These are phyloP conservation scores for Scheffersomyces spartinae DNA, from an alignment of 805 yeast genomes.

Conservation along the genomic window DNA sequence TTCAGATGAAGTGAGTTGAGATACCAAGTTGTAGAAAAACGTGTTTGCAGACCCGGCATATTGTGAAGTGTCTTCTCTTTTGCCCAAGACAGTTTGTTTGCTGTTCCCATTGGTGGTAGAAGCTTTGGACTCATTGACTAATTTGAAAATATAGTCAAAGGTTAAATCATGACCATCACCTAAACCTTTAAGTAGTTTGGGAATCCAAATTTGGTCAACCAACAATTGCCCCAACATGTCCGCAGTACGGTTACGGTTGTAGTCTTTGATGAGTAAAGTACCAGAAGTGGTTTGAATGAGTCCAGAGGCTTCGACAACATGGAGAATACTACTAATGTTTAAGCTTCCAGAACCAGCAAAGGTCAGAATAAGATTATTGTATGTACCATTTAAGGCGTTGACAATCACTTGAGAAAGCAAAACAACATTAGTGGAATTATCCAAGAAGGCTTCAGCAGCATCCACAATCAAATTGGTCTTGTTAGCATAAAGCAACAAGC, in stretches of 20 bases:
- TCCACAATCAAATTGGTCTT: too few relatives aligned
- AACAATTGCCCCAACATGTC: constrained; percentile 15
- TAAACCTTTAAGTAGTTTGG: constrained; percentile 16
- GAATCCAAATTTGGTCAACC: constrained; percentile 17
- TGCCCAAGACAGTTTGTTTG: constrained; percentile 1
- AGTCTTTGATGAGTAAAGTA: constrained; percentile 17
- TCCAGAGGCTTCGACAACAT: constrained; percentile 13
- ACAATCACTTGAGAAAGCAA: too few relatives aligned
- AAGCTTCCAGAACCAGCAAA: too few relatives aligned
- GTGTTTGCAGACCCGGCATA: constrained; percentile 19
- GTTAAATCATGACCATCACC: constrained; percentile 21
- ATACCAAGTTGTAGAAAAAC: constrained; percentile 19
- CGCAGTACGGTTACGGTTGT: constrained; percentile 15
- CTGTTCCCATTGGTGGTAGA: constrained; percentile 3
- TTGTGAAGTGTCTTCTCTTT: constrained; percentile 5
- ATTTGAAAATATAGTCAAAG: constrained; percentile 16
- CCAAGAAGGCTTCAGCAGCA: too few relatives aligned
- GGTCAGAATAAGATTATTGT: too few relatives aligned
- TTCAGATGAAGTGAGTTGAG: constrained; percentile 12
- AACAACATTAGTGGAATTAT: too few relatives aligned
- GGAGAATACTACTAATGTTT: constrained; percentile 13
- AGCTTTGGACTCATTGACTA: too few relatives aligned
- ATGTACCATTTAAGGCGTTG: too few relatives aligned
- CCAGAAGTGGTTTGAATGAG: constrained; percentile 13
- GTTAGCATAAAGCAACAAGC: too few relatives aligned